Evolutionary conservation across 2,329 filamentous ascomycete genomes (phyloP).

Genomic region (Neopestalotiopsis rosae): DNA sequence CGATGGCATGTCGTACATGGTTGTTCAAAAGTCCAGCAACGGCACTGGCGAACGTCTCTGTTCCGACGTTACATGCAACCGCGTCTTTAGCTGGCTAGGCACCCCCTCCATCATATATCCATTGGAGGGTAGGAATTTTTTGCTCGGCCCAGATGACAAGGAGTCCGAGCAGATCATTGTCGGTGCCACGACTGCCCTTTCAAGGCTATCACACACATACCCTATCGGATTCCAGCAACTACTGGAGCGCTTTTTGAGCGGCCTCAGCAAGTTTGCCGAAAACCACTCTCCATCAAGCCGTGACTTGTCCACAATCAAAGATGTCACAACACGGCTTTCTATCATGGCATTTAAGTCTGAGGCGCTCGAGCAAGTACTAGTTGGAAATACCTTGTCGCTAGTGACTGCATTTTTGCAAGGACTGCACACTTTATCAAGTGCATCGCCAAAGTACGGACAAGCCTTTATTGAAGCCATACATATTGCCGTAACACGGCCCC

Average conservation of each 20-base stretch:
- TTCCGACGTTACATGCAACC: slow-evolving; percentile 32
- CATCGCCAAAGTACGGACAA: slow-evolving; percentile 28
- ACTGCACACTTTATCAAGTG: slow-evolving; percentile 29
- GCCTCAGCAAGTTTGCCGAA: slow-evolving; percentile 30
- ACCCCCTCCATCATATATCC: slow-evolving; percentile 31
- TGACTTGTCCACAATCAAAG: neutral
- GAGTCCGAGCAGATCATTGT: slow-evolving; percentile 28
- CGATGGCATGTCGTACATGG: slow-evolving; percentile 34
- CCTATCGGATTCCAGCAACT: slow-evolving; percentile 36
- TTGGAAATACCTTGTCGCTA: slow-evolving; percentile 49
- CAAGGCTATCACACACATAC: slow-evolving; percentile 31
- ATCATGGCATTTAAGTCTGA: slow-evolving; percentile 55
- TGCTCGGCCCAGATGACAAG: slow-evolving; percentile 18
- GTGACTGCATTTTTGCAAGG: slow-evolving; percentile 37
- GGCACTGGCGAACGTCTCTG: slow-evolving; percentile 27
- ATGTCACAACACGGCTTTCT: slow-evolving; percentile 45
- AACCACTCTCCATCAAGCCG: slow-evolving; percentile 39
- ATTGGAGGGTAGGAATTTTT: slow-evolving; percentile 26
- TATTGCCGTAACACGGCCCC: slow-evolving; percentile 23
- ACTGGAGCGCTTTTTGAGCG: slow-evolving; percentile 32
- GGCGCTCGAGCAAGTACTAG: slow-evolving; percentile 32
- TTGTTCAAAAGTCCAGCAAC: slow-evolving; percentile 31
- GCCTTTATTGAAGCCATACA: slow-evolving; percentile 37
- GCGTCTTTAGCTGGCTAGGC: slow-evolving; percentile 32
- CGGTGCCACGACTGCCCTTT: slow-evolving; percentile 31